Conservation (phyloP, 495 filamentous ascomycete genomes). For the Penicillium canescens region DNA sequence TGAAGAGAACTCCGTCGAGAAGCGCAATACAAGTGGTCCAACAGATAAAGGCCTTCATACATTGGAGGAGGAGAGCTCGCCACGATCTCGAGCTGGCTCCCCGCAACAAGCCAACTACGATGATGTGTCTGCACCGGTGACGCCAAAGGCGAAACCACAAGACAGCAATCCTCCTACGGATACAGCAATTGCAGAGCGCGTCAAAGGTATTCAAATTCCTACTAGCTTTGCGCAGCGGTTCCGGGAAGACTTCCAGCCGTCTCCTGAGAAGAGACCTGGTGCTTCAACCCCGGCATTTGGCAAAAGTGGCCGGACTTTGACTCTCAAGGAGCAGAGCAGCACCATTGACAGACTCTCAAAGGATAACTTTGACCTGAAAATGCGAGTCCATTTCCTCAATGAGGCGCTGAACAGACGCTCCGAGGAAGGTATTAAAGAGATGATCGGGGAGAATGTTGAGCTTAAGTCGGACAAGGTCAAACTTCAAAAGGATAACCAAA, state of each 20-base stretch:
- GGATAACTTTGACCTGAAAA: constrained; percentile 92
- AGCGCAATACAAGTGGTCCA: constrained; percentile 33
- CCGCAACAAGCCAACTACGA: constrained; percentile 28
- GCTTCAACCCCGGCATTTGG: constrained; percentile 53
- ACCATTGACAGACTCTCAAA: constrained; percentile 95
- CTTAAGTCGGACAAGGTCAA: constrained; percentile 86
- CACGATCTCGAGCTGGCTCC: constrained; percentile 34
- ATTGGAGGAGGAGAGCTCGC: constrained; percentile 58
- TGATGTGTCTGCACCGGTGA: constrained; percentile 32
- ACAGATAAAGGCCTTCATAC: constrained; percentile 58
- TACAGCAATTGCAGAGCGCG: constrained; percentile 83
- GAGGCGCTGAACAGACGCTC: constrained; percentile 90
- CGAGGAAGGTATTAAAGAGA: constrained; percentile 94
- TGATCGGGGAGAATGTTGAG: constrained; percentile 96
- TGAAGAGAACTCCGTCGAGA: constrained; percentile 54
- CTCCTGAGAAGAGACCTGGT: constrained; percentile 53
- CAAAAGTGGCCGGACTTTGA: constrained; percentile 77
- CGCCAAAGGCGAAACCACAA: constrained; percentile 49
- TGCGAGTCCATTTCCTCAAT: constrained; percentile 95
- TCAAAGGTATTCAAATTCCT: constrained; percentile 85
- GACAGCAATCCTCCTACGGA: constrained; percentile 68
- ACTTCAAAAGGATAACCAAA: constrained; percentile 83
- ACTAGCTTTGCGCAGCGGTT: constrained; percentile 86
- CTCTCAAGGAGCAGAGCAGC: constrained; percentile 93
- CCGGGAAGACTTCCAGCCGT: constrained; percentile 57